Conservation (phyloP, 495 filamentous ascomycete genomes). For the Extremus antarcticus region DNA sequence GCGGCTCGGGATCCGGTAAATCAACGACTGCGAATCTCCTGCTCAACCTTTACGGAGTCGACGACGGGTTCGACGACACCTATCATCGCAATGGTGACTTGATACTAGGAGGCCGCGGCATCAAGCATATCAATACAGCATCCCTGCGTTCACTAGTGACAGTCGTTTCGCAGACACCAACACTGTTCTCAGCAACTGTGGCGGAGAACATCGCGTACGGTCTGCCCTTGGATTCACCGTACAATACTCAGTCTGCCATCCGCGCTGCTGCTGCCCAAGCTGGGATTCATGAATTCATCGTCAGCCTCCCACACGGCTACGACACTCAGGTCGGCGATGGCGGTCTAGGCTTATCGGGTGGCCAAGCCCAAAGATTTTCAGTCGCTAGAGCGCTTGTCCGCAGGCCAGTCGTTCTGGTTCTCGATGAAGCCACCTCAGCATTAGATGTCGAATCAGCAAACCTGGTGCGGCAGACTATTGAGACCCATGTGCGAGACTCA, state of each 20-base stretch:
- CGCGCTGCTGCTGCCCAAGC: conserved; percentile 53
- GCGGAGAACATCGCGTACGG: conserved; percentile 76
- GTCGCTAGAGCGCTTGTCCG: conserved; percentile 73
- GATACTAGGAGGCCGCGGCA: conserved; percentile 45
- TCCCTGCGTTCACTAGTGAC: conserved; percentile 58
- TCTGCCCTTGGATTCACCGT: conserved; percentile 36
- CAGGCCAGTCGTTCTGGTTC: conserved; percentile 56
- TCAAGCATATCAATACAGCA: conserved; percentile 45
- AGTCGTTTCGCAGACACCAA: conserved; percentile 66
- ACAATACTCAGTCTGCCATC: conserved; percentile 35
- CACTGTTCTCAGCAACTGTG: conserved; percentile 66
- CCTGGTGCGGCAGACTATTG: conserved; percentile 53
- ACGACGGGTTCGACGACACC: conserved; percentile 12
- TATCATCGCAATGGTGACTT: conserved; percentile 29
- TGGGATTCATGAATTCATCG: conserved; percentile 72
- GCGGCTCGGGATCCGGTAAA: conserved; percentile 78
- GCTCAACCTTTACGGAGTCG: conserved; percentile 47
- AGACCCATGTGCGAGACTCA: conserved; percentile 33
- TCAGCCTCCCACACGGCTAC: conserved; percentile 62
- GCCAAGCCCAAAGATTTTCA: conserved; percentile 71
- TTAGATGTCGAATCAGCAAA: conserved; percentile 63
- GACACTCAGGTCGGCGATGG: conserved; percentile 67
- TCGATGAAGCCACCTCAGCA: conserved; percentile 82
- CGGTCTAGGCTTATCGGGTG: conserved; percentile 63
- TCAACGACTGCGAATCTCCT: conserved; percentile 73